These are phyloP conservation scores for Neonectria punicea DNA, from an alignment of 2,329 filamentous ascomycete genomes.

Conservation along the genomic window DNA sequence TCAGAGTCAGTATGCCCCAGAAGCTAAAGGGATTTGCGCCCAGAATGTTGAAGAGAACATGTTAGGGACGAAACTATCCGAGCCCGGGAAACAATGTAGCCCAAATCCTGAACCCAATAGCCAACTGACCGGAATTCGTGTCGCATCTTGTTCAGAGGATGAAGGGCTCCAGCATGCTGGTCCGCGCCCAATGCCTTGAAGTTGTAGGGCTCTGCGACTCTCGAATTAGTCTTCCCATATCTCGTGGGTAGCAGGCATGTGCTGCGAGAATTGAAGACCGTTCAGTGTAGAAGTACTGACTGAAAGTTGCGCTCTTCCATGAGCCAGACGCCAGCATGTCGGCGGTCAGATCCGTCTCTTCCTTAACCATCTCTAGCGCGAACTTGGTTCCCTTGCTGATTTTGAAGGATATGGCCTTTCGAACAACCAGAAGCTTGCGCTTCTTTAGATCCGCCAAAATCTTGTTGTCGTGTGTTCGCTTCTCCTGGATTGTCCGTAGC, in stretches of 20 bases:
- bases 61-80: neutral
- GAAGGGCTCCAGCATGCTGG: conserved; percentile 70
- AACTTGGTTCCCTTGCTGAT: conserved; percentile 89
- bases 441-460: conserved; percentile 86
- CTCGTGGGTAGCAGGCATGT: neutral
- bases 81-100: neutral
- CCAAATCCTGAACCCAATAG: neutral
- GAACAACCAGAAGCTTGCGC: conserved; percentile 85
- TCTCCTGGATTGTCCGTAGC: conserved; percentile 77
- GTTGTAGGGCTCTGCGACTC: conserved; percentile 68
- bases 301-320: conserved; percentile 94
- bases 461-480: conserved; percentile 78
- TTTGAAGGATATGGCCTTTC: conserved; percentile 87
- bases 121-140: conserved; percentile 78
- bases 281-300: conserved; percentile 65
- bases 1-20: neutral
- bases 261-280: conserved; percentile 50
- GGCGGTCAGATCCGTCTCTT: conserved; percentile 93
- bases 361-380: conserved; percentile 86
- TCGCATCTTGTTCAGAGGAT: conserved; percentile 90
- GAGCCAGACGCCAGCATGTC: conserved; percentile 90
- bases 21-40: neutral
- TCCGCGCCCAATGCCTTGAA: conserved; percentile 78
- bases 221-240: neutral
- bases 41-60: neutral